phyloP scores from a whole-genome alignment of 345 rosid genomes.

The Lepidium sativum region DNA sequence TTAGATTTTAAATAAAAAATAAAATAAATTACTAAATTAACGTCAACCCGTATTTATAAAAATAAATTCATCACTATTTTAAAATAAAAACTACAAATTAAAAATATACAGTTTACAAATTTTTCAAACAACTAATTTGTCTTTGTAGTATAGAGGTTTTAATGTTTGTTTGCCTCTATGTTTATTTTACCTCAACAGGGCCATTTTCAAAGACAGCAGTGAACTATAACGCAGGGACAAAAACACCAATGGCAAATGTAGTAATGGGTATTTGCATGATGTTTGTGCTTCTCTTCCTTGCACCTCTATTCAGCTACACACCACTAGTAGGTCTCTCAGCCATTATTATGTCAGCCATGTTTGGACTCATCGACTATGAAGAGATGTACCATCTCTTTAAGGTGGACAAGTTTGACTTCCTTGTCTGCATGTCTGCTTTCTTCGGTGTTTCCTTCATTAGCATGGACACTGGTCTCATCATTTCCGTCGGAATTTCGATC shows the following conservation, averaged over 20 bases:
- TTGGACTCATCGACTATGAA: slow-evolving; percentile 66
- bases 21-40: no score
- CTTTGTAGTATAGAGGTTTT: no score
- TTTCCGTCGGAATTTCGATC: slow-evolving; percentile 68
- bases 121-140: no score
- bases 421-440: slow-evolving; percentile 69
- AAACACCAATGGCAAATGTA: slow-evolving; percentile 65
- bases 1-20: no score
- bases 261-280: slow-evolving; percentile 83
- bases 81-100: no score
- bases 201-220: slow-evolving; percentile 95
- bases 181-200: slow-evolving; percentile 30
- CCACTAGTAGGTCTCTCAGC: slow-evolving; percentile 86
- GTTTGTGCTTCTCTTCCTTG: slow-evolving; percentile 65
- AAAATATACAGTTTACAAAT: no score
- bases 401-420: slow-evolving; percentile 78
- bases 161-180: no score
- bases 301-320: slow-evolving; percentile 79
- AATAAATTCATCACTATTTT: no score
- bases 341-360: slow-evolving; percentile 86
- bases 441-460: slow-evolving; percentile 68
- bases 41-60: no score
- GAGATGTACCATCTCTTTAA: slow-evolving; percentile 54
- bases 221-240: slow-evolving; percentile 71
- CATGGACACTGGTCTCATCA: slow-evolving; percentile 76